Evolutionary conservation across 768 basidiomycete genomes (phyloP).

Genomic region (Inosperma sp.): DNA sequence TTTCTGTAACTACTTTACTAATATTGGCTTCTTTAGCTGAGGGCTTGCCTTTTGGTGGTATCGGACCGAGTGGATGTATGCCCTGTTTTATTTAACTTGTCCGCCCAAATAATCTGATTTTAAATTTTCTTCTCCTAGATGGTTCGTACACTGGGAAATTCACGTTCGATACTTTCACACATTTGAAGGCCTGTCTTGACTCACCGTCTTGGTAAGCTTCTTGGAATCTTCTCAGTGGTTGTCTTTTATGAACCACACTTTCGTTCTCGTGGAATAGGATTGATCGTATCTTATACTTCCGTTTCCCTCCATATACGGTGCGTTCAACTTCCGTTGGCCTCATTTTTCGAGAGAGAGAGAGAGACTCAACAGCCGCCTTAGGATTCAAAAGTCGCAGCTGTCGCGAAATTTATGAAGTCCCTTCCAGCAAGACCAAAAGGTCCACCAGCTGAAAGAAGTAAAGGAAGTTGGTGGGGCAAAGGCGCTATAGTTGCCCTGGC

Average conservation of each 20-base stretch:
- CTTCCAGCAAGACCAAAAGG: constrained; percentile 45
- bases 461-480: constrained; percentile 36
- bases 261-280: constrained; percentile 35
- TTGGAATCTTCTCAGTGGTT: not conserved
- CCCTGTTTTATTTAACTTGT: constrained; percentile 5
- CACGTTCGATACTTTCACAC: constrained; percentile 75
- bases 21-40: constrained; percentile 33
- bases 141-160: constrained; percentile 71
- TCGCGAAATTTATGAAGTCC: constrained; percentile 25
- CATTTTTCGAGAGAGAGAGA: not conserved
- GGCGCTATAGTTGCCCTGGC: constrained; percentile 48
- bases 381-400: constrained; percentile 31
- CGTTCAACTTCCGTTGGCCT: constrained; percentile 9
- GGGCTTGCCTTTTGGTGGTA: constrained; percentile 71
- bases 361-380: constrained; percentile 5
- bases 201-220: constrained; percentile 51
- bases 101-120: not conserved
- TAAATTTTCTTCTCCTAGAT: constrained; percentile 25
- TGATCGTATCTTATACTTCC: constrained; percentile 44
- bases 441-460: constrained; percentile 29
- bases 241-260: no score
- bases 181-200: constrained; percentile 57
- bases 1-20: not conserved
- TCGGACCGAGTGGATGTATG: constrained; percentile 70
- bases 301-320: constrained; percentile 61